Evolutionary conservation across 805 yeast genomes (phyloP).

Genomic region (Ogataea thermomethanolica): DNA sequence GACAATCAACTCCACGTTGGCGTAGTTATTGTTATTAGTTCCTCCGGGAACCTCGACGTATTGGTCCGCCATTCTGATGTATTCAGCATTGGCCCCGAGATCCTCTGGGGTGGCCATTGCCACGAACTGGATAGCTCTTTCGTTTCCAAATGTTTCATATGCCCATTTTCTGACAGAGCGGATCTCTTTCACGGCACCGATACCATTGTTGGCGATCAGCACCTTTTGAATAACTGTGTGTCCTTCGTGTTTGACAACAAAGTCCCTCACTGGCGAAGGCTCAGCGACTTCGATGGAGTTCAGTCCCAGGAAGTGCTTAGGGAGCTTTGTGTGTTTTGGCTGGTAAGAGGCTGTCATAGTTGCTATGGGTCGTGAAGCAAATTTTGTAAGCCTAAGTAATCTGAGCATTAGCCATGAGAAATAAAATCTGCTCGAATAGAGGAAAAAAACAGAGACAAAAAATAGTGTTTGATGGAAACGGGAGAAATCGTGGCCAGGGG

Average conservation of each 20-base stretch:
- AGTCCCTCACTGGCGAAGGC: constrained; percentile 75
- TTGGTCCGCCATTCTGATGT: constrained; percentile 98
- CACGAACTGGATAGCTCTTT: constrained; percentile 87
- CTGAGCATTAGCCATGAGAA: constrained; percentile 12
- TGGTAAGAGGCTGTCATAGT: constrained; percentile 20
- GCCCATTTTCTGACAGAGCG: constrained; percentile 98
- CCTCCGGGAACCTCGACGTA: constrained; percentile 99
- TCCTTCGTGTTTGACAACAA: constrained; percentile 82
- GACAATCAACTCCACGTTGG: constrained; percentile 95
- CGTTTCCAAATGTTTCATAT: constrained; percentile 97
- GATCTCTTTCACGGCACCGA: constrained; percentile 98
- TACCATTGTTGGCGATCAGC: constrained; percentile 96
- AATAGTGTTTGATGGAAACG: no score
- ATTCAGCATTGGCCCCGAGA: constrained; percentile 93
- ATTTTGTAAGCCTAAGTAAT: constrained; percentile 7
- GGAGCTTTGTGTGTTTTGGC: constrained; percentile 38
- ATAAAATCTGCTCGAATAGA: constrained; percentile 1
- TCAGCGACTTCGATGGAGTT: constrained; percentile 76
- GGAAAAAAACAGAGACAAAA: constrained; percentile 1
- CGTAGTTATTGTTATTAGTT: constrained; percentile 96
- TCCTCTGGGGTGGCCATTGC: constrained; percentile 99
- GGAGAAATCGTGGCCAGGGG: no score
- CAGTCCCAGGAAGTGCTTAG: constrained; percentile 77
- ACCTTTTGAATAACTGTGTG: constrained; percentile 90
- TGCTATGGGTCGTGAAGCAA: constrained; percentile 5